Evolutionary conservation across 108 stramenopile species (phyloP).

Genomic region (Nitzschia sp.): DNA sequence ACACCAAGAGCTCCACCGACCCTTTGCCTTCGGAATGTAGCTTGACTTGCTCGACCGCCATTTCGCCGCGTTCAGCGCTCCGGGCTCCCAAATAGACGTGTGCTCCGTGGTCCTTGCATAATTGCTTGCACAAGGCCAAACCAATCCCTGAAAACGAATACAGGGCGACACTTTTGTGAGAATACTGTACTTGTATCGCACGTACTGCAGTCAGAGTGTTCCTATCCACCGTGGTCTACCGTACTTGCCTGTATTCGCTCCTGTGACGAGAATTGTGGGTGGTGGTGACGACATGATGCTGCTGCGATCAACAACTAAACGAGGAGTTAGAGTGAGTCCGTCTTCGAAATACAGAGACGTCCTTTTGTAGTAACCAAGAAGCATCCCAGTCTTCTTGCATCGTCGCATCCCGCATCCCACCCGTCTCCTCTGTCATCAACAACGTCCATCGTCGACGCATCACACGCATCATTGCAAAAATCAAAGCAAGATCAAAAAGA

Average conservation of each 20-base stretch:
- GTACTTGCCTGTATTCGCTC: constrained; percentile 37
- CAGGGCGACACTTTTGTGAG: too few relatives aligned
- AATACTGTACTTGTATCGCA: too few relatives aligned
- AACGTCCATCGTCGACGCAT: not conserved
- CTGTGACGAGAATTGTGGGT: constrained; percentile 41
- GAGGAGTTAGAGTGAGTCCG: too few relatives aligned
- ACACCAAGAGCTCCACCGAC: constrained; percentile 48
- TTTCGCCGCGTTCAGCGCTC: constrained; percentile 34
- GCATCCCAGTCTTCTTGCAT: not conserved
- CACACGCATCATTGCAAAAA: not conserved
- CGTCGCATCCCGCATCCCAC: not conserved
- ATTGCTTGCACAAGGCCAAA: constrained; percentile 54
- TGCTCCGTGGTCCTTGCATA: constrained; percentile 49
- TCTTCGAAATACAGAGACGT: too few relatives aligned
- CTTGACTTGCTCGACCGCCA: constrained; percentile 54
- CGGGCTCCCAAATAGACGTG: constrained; percentile 56
- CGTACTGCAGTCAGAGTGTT: too few relatives aligned
- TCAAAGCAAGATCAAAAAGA: too few relatives aligned
- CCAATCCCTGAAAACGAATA: constrained; percentile 56
- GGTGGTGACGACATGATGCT: not conserved
- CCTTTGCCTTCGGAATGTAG: constrained; percentile 30
- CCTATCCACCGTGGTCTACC: too few relatives aligned
- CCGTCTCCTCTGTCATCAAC: not conserved
- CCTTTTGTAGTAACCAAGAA: too few relatives aligned
- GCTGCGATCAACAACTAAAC: too few relatives aligned